Percentiles rank a stretch among this genome's conserved stretches.
Conservation (phyloP, 75 land plant genomes). For the Cupressus sempervirens region DNA sequence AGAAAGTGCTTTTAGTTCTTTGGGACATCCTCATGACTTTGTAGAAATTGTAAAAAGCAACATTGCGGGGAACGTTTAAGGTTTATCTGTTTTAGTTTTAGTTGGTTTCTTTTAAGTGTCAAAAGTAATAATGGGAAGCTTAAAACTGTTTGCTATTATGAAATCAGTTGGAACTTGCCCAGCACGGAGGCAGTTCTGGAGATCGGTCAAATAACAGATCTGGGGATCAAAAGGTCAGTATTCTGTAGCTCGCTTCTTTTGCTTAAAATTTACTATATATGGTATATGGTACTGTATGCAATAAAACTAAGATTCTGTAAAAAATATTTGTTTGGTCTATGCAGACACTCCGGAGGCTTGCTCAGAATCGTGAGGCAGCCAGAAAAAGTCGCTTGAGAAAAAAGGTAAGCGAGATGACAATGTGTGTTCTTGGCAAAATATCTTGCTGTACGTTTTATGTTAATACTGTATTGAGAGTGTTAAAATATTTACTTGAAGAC, state of each 20-base stretch:
- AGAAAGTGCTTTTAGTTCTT: background rate
- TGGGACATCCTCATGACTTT: background rate
- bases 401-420: conserved; percentile 35
- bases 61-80: background rate
- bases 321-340: background rate
- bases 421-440: background rate
- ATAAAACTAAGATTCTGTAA: background rate
- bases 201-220: conserved; percentile 29
- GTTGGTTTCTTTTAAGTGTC: background rate
- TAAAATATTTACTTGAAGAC: background rate
- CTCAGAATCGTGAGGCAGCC: conserved; percentile 95
- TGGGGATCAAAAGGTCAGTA: conserved; percentile 37
- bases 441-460: background rate
- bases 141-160: background rate
- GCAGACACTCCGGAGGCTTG: conserved; percentile 66
- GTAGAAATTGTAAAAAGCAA: background rate
- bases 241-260: background rate
- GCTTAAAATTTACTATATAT: background rate
- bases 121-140: background rate
- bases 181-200: conserved; percentile 12
- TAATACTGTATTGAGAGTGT: background rate
- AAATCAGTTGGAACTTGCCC: conserved; percentile 6
- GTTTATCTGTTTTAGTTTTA: background rate
- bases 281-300: too few relatives aligned
- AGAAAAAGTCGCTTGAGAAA: conserved; percentile 84